Evolutionary conservation across 306 rosid genomes (phyloP), one percentile per base, ranked within the genome.

Genomic region (Pueraria montana): DNA sequence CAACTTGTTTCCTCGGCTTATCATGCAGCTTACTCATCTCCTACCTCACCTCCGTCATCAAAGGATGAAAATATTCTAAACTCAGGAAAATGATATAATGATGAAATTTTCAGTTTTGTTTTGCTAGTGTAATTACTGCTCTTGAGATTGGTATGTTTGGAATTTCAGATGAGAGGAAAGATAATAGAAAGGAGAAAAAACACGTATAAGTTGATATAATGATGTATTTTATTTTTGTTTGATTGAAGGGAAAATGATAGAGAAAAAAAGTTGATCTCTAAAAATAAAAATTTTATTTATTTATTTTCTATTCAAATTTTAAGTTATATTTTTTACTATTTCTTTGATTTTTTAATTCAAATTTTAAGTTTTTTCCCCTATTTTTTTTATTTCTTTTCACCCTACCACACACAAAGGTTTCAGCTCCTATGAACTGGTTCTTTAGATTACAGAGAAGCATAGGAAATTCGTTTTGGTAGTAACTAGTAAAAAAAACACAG

Each of bases 1-100:
- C 95, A 93, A 66, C 92, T 93, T 45, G 85, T 84, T 80, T 87
- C 97, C 71, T 88, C 95, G 10, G 87, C 95, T 45, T 93, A 93
- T 85, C 88, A 87, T 27, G 88, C 94, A 0, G 86, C 82, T 7
- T 59, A 71, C 71, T 85, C 94, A 56, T 76, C 91, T 24, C 82
- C 86, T 45, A 45, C 88, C 4, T 30, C 80, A 27, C 83, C 87
- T 11, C 84, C 91, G 20, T 53, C 89, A 27, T 89, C 91, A 2
- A 50, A 86, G 71, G 88, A 88, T 66, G 95, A 84, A 8, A 77
- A 90, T 73, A 73, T 84, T 74, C 86, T 69, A 61, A 74, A 88
- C 42, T 89, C 93, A 40, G 84, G 77, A 80, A 84, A 89, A 11
- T 71, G 53, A 55, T 65, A 78, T 48, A 58, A 56, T 24, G 61